Percentiles rank a stretch among this genome's conserved stretches.
Evolutionary conservation across 345 rosid species (phyloP).

Genomic region (Reutealis trisperma): DNA sequence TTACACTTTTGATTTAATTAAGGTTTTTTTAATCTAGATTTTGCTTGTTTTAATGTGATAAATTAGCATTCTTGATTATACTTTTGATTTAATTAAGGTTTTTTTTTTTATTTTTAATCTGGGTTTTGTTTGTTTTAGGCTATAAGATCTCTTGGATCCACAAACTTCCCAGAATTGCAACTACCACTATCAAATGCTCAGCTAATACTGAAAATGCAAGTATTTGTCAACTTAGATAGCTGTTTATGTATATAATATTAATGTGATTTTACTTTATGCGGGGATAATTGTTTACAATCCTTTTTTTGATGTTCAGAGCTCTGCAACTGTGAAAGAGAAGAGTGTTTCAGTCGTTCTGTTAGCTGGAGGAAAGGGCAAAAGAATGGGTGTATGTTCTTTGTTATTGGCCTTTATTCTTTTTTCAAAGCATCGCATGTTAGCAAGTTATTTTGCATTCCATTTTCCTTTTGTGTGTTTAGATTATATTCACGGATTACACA

Average conservation of each 20-base stretch:
- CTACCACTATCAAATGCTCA: conserved; percentile 1
- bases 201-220: neutral
- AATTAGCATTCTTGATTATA: neutral
- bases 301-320: conserved; percentile 31
- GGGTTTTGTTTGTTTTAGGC: conserved; percentile 17
- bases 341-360: conserved; percentile 83
- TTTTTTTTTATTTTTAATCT: neutral
- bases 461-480: neutral
- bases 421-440: neutral
- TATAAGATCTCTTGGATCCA: conserved; percentile 2
- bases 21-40: neutral
- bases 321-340: conserved; percentile 52
- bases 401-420: neutral
- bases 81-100: neutral
- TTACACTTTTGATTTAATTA: neutral
- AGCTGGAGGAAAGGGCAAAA: conserved; percentile 92
- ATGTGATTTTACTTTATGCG: neutral
- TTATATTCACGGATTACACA: neutral
- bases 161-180: conserved; percentile 10
- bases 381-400: conserved; percentile 76
- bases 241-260: neutral
- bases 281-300: too few species aligned
- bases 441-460: neutral
- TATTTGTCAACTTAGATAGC: neutral
- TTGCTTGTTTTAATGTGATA: neutral